Base-by-base conservation (phyloP, 1,284 basidiomycete species). In the Pisolithus thermaeus region DNA sequence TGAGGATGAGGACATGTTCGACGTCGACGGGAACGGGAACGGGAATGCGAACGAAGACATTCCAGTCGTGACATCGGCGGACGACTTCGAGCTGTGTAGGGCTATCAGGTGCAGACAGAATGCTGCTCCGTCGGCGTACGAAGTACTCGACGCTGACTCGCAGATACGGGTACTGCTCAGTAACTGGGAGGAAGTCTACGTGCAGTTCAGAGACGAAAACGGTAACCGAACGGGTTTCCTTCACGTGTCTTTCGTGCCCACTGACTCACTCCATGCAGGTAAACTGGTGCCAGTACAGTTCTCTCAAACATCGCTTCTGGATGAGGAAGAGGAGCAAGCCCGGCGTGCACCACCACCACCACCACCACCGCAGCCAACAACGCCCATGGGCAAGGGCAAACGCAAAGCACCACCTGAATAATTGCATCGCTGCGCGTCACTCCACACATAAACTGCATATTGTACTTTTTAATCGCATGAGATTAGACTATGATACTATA, bases 21-120 rank as follows among this genome's bases (percentile, higher is more conserved):
- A 48, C 48, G 51, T 46, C 28, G 56, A 48, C 23, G 66, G 70
- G 52, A 62, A 66, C 41, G 69, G 6, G 4, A 14, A 51, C 23
- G 65, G 70, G 51, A 62, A 66, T 41, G 69, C 16, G 28, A 32
- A 35, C 28, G 44, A 75, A 20, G 69, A 67, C 8, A 61, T 83
- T 2, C 83, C 83, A 0, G 60, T 58, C n/a, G 69, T 80, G 11
- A 51, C 59, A 11, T 68, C 61, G 37, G 63, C 65, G 7, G 69
- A 76, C 20, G 83, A 87, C 54, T 88, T 90, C 62, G 84, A 87
- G 59, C 63, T 90, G 27, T 83, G 80, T 52, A 73, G 73, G 23
- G 72, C 69, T 7, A 57, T 76, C 40, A 79, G 18, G 61, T 76
- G 77, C 2, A 71, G 70, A 64, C 44, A 76, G 71, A 20, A 71